These are phyloP conservation scores for Lagenidium giganteum DNA, from an alignment of 352 stramenopile genomes.

Conservation along the genomic window DNA sequence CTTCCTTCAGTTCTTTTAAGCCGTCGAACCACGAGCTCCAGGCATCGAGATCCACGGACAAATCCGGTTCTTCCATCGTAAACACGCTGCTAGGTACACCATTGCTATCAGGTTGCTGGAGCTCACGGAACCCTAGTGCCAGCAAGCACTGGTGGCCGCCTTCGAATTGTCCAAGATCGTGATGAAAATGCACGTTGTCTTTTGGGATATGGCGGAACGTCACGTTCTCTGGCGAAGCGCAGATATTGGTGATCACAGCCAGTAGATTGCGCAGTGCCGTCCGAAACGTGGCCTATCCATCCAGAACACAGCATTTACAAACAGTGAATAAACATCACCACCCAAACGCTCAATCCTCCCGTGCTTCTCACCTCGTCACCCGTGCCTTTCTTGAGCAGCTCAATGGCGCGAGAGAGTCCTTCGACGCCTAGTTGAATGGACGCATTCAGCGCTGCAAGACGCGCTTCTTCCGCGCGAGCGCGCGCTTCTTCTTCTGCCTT, in stretches of 20 bases:
- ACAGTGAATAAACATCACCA: neutral
- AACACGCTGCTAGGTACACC: neutral
- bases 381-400: conserved; percentile 35
- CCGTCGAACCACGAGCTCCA: conserved; percentile 82
- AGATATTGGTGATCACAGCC: conserved; percentile 58
- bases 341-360: too few species aligned
- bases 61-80: conserved; percentile 54
- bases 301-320: neutral
- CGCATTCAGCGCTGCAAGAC: conserved; percentile 25
- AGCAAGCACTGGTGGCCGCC: conserved; percentile 61
- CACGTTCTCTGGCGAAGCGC: conserved; percentile 58
- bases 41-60: conserved; percentile 64
- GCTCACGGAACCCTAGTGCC: conserved; percentile 63
- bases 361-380: conserved; percentile 17
- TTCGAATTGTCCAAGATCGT: conserved; percentile 57
- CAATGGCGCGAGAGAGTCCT: conserved; percentile 34
- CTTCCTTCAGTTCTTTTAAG: conserved; percentile 63
- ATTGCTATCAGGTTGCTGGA: conserved; percentile 25
- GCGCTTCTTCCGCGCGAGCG: conserved; percentile 17
- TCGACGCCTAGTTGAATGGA: conserved; percentile 30
- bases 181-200: conserved; percentile 66
- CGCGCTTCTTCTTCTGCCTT: conserved; percentile 13
- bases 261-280: conserved; percentile 45
- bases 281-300: conserved; percentile 22
- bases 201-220: conserved; percentile 67